Base-by-base conservation (phyloP, 768 basidiomycete species). In the Tulasnella sp. region DNA sequence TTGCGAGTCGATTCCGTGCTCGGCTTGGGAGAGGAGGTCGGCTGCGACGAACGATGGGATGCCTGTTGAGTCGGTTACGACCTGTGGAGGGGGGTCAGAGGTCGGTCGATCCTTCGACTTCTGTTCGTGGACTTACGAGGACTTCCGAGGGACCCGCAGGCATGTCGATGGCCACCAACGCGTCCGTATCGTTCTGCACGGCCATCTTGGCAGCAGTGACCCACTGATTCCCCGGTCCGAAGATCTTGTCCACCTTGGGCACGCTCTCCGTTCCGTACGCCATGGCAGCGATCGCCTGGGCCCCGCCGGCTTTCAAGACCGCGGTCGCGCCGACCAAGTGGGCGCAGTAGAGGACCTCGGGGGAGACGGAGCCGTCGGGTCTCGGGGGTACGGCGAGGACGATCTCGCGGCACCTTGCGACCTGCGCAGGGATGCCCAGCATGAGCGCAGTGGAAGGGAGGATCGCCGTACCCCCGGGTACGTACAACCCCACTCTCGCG, bases 181-280 rank as follows among this genome's bases (percentile, higher is more conserved):
- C 96, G 77, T 95, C 92, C 14, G 95, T 95, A 78, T 99, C 97
- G 80, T 98, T 99, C 79, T 98, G 95, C 32, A 99, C 96, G 69
- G 96, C 81, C 97, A 99, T 98, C 83, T 99, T 99, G 67, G 96
- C 97, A 1, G 97, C 97, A 1, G 96, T 99, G 29, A 99, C 97
- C 94, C 95, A 99, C 80, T 98, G 97, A 79, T 99, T 99, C 32
- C 97, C 97, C 6, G 97, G 97, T 9, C 97, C 97, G 78, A 98
- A 96, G 76, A 99, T 95, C 83, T 99, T 99, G 84, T 99, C 97
- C 32, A 98, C 96, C 81, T 99, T 98, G 17, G 95, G 94, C 6
- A 95, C 94, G 4, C 90, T 90, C 79, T 92, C 84, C 6, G 97
- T 99, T 22, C 97, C 97, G 79, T 98, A 98, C 0, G 97, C 97